These are phyloP conservation scores for Yamadazyma sp. DNA, from an alignment of 1,139 yeast genomes.

Conservation along the genomic window DNA sequence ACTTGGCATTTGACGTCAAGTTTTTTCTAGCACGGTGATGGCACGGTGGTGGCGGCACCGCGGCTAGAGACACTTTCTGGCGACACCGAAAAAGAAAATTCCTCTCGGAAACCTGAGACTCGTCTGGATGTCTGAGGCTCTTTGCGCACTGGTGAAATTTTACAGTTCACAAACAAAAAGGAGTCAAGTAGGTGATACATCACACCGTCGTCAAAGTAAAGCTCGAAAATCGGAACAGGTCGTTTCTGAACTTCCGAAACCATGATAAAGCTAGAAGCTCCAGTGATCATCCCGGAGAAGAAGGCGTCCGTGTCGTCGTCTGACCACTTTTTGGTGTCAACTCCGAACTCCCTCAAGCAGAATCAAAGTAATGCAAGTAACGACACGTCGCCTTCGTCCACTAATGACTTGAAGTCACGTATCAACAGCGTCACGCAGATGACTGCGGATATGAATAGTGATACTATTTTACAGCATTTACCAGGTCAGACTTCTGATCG, in stretches of 20 bases:
- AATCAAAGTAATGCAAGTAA: conserved; percentile 18
- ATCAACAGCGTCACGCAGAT: conserved; percentile 3
- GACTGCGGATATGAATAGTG: background rate
- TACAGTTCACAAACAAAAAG: background rate
- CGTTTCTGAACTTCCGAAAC: no score
- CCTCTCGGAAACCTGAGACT: background rate
- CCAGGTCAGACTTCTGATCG: background rate
- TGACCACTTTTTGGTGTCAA: conserved; percentile 19
- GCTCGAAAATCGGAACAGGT: no score
- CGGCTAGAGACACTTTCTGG: no score
- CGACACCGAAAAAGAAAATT: background rate
- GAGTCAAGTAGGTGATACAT: background rate
- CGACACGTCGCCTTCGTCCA: conserved; percentile 37
- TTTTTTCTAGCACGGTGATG: no score
- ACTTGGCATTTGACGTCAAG: no score
- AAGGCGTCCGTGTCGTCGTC: conserved; percentile 14
- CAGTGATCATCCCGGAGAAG: conserved; percentile 1
- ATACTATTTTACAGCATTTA: background rate
- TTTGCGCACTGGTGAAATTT: background rate
- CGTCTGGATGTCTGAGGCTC: background rate
- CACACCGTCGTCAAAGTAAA: background rate
- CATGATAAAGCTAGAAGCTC: conserved; percentile 5
- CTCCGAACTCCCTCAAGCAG: conserved; percentile 33
- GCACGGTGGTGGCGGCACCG: no score
- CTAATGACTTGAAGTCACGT: conserved; percentile 5